Evolutionary conservation across 768 basidiomycete genomes (phyloP), one percentile per base, ranked within the genome.

Genomic region (Boletus eberwhitei): DNA sequence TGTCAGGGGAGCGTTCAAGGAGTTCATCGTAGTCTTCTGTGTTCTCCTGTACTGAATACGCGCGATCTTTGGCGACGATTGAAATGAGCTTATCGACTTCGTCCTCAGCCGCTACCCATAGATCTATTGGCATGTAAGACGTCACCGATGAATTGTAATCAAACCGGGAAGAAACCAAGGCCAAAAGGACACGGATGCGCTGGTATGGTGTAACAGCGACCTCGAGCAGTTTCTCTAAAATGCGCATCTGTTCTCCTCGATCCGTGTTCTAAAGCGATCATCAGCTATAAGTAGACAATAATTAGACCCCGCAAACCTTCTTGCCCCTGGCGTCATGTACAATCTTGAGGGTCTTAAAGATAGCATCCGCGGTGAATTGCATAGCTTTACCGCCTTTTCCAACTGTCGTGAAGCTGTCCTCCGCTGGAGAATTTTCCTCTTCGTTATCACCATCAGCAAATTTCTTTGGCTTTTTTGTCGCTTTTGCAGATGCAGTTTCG

Each of bases 251-350:
- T 71, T 98, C 96, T 11, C 82, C 82, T 44, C 97, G 87, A 72
- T 99, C 95, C 36, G 97, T 98, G 75, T 97, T 97, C 95, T 98
- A 58, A 1, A 62, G 14, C 4, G 5, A 43, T 35, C 45, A 37
- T 40, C 46, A 51, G 49, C n/a, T 4, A 59, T 76, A 48, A 35
- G 14, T 5, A 16, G 48, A 19, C 2, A 5, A 21, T 24, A 21
- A 26, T 12, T n/a, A 17, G 24, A 32, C 6, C 14, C n/a, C 24
- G 57, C 78, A 37, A 32, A 95, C 94, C 85, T 98, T 98, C 74
- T 93, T 92, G 13, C 97, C 97, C 53, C 97, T 85, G 44, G 92
- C 92, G 62, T 98, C 97, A 68, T 96, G 87, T 21, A 98, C 85
- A 26, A 87, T 80, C 66, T 93, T 88, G 34, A 99, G 80, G 56